Base-by-base conservation (phyloP, 345 rosid genomes). In the Populus nigra region DNA sequence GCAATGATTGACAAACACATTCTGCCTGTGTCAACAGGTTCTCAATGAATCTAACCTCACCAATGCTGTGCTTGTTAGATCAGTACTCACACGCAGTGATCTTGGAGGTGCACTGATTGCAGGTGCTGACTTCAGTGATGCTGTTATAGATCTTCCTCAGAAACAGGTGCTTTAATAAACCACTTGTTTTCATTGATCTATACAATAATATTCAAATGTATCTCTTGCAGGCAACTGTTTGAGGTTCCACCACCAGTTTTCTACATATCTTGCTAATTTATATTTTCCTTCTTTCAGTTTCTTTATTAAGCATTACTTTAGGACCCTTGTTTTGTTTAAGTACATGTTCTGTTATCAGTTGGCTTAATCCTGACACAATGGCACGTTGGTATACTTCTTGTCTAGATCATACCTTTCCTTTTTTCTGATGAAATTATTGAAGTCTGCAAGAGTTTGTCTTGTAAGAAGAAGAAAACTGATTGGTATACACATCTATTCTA, bases 71-170 rank as follows among this genome's bases (percentile, higher is more conserved):
- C 92, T 92, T 1, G 96, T 84, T 39, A 87, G 98, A 74, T 78
- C 98, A 1, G 99, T 93, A 39, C 89, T 93, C 61, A 95, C 98
- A 18, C 92, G 99, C 23, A 95, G 96, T 79, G 99, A 95, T 80
- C 96, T 95, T 18, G 98, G 97, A 25, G 94, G 96, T 81, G 98
- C 98, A 49, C 73, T 79, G 15, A 91, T 95, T 68, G 93, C 90
- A 82, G 99, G 99, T 59, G 99, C 99, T 38, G 98, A 95, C 83
- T 95, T 92, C 85, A 93, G 98, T 81, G 99, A 95, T 79, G 97
- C 98, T 68, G 98, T 95, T 73, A 63, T 95, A 49, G 99, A 92
- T 80, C 98, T 93, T 85, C 78, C 91, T 23, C 97, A 92, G 74
- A 95, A 93, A 83, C 96, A 91, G 94, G 98, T 93, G 29, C 8